phyloP scores from a whole-genome alignment of 140 eudicot species.

The Cichorium intybus region DNA sequence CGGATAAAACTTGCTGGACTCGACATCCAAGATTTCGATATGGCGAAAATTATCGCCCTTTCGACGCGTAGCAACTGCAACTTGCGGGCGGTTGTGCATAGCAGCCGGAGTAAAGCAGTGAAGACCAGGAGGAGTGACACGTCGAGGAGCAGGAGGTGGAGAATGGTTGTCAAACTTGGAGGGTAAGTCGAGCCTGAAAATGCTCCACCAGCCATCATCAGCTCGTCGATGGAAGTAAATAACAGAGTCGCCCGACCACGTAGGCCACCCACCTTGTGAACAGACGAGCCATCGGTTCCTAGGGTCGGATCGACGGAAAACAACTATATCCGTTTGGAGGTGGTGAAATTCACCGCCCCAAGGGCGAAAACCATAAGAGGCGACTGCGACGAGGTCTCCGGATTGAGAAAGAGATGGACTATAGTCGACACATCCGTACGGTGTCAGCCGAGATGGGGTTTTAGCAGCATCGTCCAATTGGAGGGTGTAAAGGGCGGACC shows the following conservation, averaged over 20 bases:
- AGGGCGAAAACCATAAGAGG: slow-evolving; percentile 57
- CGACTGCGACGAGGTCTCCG: slow-evolving; percentile 61
- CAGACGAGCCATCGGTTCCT: slow-evolving; percentile 31
- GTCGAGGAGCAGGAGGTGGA: slow-evolving; percentile 34
- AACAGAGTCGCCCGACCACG: slow-evolving; percentile 58
- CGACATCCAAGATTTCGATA: slow-evolving; percentile 65
- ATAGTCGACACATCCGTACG: slow-evolving; percentile 53
- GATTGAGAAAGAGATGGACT: slow-evolving; percentile 68
- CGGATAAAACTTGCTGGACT: slow-evolving; percentile 40
- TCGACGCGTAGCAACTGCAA: slow-evolving; percentile 74
- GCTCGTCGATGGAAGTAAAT: slow-evolving; percentile 73
- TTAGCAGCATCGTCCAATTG: neutral
- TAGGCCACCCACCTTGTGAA: slow-evolving; percentile 84
- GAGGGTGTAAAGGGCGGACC: slow-evolving; percentile 65
- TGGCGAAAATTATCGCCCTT: slow-evolving; percentile 49
- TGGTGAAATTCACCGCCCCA: slow-evolving; percentile 83
- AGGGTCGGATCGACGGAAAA: slow-evolving; percentile 49
- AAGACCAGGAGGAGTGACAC: slow-evolving; percentile 78
- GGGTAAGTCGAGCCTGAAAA: slow-evolving; percentile 45
- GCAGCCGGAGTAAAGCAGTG: slow-evolving; percentile 89
- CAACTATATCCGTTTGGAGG: slow-evolving; percentile 58
- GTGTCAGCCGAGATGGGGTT: slow-evolving; percentile 42
- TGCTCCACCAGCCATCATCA: slow-evolving; percentile 96
- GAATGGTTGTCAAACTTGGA: neutral
- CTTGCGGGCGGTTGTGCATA: slow-evolving; percentile 23